Base-by-base conservation (phyloP, 208 protist genomes). In the Trypanosoma rangeli region DNA sequence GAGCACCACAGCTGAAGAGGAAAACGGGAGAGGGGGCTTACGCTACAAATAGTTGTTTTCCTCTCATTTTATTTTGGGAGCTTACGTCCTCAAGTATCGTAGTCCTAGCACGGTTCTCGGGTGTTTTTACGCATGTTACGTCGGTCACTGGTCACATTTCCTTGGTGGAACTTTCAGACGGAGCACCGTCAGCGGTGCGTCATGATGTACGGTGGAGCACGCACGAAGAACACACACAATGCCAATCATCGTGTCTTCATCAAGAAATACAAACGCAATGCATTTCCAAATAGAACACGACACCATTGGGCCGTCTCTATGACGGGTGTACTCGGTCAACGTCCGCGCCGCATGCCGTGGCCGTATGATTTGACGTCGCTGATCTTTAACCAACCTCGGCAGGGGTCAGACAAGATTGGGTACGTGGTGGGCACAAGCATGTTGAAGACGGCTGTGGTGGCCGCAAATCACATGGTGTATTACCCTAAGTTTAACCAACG, bases 141-240 rank as follows among this genome's bases (percentile, higher is more conserved):
- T 59, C 75, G 78, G 22, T 89, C 89, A 1, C 59, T 82, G 55
- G 52, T 80, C 42, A 57, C 64, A n/a, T 75, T 93, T 49, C 90
- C 92, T 10, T 97, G 92, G 90, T 97, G 92, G 90, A 97, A 97
- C 78, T 97, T 95, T 68, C 89, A 94, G 69, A 97, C 92, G 35
- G 89, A 97, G 67, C 92, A 95, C 71, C 87, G 89, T 1, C 88
- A 95, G 68, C 82, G 89, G 9, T 88, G 80, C 50, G 89, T 95
- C 13, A 80, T 95, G 76, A 95, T 95, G 90, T 94, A 95, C 70
- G 92, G 92, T 62, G 92, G 92, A n/a, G 83, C 90, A 10, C 82
- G 88, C 33, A 80, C 83, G n/a, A 82, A 82, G 39, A 94, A 95
- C 54, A 97, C 88, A 31, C 89, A 94, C 79, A 95, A 95, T 70